These are phyloP conservation scores for Ophiostoma himal-ulmi DNA, from an alignment of 2,329 filamentous ascomycete species.

Conservation along the genomic window DNA sequence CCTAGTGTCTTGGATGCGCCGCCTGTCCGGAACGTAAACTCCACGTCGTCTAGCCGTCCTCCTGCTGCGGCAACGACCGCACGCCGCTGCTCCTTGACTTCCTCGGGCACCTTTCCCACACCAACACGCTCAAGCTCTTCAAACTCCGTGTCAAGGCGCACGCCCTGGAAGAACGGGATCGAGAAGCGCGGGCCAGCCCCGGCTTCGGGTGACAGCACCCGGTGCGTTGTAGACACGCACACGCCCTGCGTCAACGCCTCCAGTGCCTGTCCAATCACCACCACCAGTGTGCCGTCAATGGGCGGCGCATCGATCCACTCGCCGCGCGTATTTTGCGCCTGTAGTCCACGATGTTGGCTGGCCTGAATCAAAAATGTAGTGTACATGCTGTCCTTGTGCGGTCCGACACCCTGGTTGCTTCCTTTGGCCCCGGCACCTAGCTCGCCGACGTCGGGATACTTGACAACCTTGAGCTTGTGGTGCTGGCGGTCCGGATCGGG, in stretches of 20 bases:
- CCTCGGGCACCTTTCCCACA: conserved; percentile 54
- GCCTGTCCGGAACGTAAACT: conserved; percentile 76
- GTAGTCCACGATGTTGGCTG: conserved; percentile 66
- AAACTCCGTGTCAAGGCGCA: conserved; percentile 71
- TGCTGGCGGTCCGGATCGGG: conserved; percentile 49
- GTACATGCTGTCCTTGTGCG: conserved; percentile 82
- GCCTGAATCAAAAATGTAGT: conserved; percentile 77
- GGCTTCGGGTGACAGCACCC: conserved; percentile 66
- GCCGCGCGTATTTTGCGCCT: conserved; percentile 74
- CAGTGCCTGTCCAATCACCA: conserved; percentile 80
- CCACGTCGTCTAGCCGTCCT: conserved; percentile 64
- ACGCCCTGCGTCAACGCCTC: conserved; percentile 81
- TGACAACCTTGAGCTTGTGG: conserved; percentile 86
- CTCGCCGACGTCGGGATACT: conserved; percentile 69
- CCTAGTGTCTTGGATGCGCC: conserved; percentile 62
- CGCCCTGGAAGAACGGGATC: conserved; percentile 85
- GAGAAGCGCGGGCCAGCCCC: conserved; percentile 69
- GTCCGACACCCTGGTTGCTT: conserved; percentile 54
- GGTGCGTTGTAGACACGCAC: conserved; percentile 74
- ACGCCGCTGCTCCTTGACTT: conserved; percentile 56
- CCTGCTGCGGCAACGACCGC: conserved; percentile 49
- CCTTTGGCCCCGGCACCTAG: conserved; percentile 42
- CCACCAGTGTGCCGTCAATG: conserved; percentile 69
- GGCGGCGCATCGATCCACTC: conserved; percentile 80
- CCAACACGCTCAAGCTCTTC: conserved; percentile 63